Conservation (phyloP, 345 rosid genomes). For the Conringia planisiliqua region DNA sequence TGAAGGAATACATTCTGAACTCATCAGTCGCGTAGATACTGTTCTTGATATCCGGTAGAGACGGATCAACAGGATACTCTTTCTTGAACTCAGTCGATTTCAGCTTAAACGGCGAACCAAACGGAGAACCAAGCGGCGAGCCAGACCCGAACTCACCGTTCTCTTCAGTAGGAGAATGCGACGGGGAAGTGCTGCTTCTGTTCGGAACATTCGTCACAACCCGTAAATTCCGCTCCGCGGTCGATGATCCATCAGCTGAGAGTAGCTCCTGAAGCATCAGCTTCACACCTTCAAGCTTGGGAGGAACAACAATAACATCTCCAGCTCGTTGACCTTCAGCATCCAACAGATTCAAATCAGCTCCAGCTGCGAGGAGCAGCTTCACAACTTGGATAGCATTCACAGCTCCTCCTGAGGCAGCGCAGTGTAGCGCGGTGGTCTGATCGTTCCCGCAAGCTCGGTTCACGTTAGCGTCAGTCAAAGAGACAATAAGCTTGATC, state of each 20-base stretch:
- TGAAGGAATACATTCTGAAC: slow-evolving; percentile 94
- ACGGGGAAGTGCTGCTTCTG: slow-evolving; percentile 54
- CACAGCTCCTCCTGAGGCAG: slow-evolving; percentile 83
- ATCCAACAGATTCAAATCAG: slow-evolving; percentile 62
- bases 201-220: slow-evolving; percentile 39
- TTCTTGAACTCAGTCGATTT: slow-evolving; percentile 54
- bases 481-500: slow-evolving; percentile 61
- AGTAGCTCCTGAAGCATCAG: slow-evolving; percentile 68
- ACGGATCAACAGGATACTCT: slow-evolving; percentile 90
- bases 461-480: slow-evolving; percentile 75
- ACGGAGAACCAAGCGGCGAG: slow-evolving; percentile 50
- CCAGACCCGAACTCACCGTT: slow-evolving; percentile 51
- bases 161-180: slow-evolving; percentile 56
- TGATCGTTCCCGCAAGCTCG: slow-evolving; percentile 57
- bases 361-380: slow-evolving; percentile 79
- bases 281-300: slow-evolving; percentile 55
- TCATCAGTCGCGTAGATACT: slow-evolving; percentile 93
- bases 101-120: slow-evolving; percentile 49
- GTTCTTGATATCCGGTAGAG: slow-evolving; percentile 93
- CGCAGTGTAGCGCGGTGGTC: slow-evolving; percentile 92
- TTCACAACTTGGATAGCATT: slow-evolving; percentile 74
- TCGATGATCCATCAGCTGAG: slow-evolving; percentile 51
- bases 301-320: slow-evolving; percentile 82
- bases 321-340: slow-evolving; percentile 62
- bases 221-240: slow-evolving; percentile 43